These are phyloP conservation scores for Globisporangium nagaii DNA, from an alignment of 352 stramenopile species.

Conservation along the genomic window DNA sequence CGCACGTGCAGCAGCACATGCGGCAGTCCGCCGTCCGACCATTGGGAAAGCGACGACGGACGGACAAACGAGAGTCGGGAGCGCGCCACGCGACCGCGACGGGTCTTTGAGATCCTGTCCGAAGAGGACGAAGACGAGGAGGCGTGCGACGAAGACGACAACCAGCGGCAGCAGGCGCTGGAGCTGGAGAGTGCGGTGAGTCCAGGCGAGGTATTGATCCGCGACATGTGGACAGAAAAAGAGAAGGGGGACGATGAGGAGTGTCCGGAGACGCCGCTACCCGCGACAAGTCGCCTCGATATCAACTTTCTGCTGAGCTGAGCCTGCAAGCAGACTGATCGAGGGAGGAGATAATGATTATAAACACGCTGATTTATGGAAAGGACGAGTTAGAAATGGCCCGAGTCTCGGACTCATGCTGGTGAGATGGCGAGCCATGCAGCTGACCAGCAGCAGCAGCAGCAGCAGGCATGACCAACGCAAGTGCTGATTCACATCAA, in stretches of 20 bases:
- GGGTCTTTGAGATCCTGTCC: conserved; percentile 3
- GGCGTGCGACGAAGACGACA: neutral
- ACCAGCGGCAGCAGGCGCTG: neutral
- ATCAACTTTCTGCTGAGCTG: neutral
- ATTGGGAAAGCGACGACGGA: neutral
- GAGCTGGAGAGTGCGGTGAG: no score
- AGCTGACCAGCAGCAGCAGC: no score
- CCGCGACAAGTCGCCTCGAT: neutral
- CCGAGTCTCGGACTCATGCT: no score
- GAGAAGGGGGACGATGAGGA: neutral
- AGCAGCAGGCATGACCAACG: no score
- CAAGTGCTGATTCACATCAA: no score
- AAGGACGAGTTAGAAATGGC: neutral
- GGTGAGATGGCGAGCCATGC: no score
- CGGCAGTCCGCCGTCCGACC: neutral
- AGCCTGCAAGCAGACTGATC: neutral
- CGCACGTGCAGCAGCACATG: neutral
- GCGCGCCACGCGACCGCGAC: neutral
- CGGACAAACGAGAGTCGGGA: neutral
- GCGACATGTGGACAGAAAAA: no score
- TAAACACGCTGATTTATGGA: no score
- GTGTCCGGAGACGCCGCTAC: neutral
- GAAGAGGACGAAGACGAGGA: neutral
- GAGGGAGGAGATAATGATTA: no score
- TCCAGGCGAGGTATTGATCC: no score